Evolutionary conservation across 2,329 filamentous ascomycete species (phyloP), one percentile per base, ranked within the genome.

Genomic region (Ascochyta rabiei): DNA sequence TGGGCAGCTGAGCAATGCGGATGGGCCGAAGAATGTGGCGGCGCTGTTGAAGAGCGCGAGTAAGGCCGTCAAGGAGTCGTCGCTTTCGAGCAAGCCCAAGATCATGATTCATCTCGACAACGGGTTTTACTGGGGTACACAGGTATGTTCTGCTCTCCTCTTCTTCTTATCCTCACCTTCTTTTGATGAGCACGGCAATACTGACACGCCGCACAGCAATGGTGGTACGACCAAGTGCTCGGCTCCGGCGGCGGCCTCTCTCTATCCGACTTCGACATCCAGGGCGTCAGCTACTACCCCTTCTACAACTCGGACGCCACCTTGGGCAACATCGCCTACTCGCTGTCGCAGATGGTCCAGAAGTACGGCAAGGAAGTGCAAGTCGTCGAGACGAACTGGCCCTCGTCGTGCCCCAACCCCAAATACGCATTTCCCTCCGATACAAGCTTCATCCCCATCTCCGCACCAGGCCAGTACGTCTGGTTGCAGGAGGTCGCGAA

Each of bases 91-190:
- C 0, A 80, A 82, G 58, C 86, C 88, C 1, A 83, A 86, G 68
- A 89, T 90, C 71, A 86, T 91, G 85, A 83, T 91, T 35, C 89
- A 91, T 66, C 80, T 90, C 3, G 87, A 91, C 71, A 88, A 89
- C 66, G 88, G 88, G n/a, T 91, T 87, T 86, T 81, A 88, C 59
- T 89, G 84, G 85, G 78, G 74, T 3, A 82, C 82, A 2, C 52
- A 55, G 41, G 50, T 53, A 43, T 2, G 44, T 28, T 40, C 19
- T 12, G 16, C 21, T 18, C 9, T n/a, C 18, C 13, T 23, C 24
- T n/a, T 21, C n/a, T 13, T 21, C 30, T 26, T 6, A n/a, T 18
- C 23, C 10, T 38, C 38, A 7, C 10, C 9, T 5, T 6, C 23
- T 6, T 8, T 10, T 26, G n/a, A n/a, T n/a, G n/a, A n/a, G n/a